Conservation (phyloP, 768 basidiomycete genomes). For the Pulveroboletus sp. region DNA sequence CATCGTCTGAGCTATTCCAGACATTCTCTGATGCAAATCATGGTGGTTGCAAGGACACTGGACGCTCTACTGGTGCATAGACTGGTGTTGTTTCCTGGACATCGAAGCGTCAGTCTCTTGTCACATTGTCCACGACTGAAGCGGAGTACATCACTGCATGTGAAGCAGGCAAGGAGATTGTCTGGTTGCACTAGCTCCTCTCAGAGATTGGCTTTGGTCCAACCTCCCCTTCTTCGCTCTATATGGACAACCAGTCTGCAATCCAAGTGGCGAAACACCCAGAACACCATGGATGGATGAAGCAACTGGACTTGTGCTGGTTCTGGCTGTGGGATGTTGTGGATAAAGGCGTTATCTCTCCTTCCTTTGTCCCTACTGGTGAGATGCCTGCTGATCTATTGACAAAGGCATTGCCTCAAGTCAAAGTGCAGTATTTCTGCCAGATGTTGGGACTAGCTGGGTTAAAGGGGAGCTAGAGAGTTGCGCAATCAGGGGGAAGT, state of each 20-base stretch:
- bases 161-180: conserved; percentile 21
- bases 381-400: no score
- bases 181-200: conserved; percentile 30
- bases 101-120: background rate
- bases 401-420: no score
- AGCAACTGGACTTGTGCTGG: no score
- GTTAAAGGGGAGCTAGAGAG: no score
- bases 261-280: conserved; percentile 17
- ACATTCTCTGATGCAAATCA: background rate
- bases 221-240: background rate
- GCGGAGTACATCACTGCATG: background rate
- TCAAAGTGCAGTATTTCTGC: no score
- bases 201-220: background rate
- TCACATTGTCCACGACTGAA: background rate
- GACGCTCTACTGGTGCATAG: background rate
- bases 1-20: background rate
- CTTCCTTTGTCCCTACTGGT: no score
- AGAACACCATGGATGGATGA: conserved; percentile 23
- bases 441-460: no score
- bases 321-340: no score
- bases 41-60: conserved; percentile 3
- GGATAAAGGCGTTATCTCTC: no score
- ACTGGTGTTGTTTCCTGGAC: conserved; percentile 21
- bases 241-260: conserved; percentile 7
- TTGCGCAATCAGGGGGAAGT: no score